Conservation (phyloP, 2,329 filamentous ascomycete genomes). For the Falciphora oryzae region DNA sequence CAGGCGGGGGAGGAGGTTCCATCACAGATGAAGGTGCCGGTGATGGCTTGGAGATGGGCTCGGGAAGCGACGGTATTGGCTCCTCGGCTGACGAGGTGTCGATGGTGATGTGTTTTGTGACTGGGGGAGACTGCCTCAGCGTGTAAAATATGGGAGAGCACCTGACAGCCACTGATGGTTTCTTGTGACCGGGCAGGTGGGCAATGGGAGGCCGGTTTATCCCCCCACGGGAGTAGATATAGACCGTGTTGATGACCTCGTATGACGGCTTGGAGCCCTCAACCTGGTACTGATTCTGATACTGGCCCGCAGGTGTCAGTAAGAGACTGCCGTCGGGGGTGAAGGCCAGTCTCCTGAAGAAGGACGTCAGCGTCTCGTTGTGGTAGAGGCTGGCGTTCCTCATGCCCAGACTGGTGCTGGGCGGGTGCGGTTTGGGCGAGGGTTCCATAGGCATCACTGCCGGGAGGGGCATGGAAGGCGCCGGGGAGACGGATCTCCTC, state of each 20-base stretch:
- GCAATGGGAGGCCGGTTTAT: conserved; percentile 96
- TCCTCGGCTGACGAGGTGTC: conserved; percentile 89
- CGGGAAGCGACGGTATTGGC: conserved; percentile 74
- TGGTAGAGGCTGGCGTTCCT: conserved; percentile 89
- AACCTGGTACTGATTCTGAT: conserved; percentile 68
- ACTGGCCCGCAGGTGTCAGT: conserved; percentile 92
- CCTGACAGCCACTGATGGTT: conserved; percentile 90
- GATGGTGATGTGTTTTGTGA: conserved; percentile 85
- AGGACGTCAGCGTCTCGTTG: conserved; percentile 94
- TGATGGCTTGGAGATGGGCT: conserved; percentile 64
- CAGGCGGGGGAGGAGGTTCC: conserved; percentile 67
- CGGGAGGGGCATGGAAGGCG: conserved; percentile 86
- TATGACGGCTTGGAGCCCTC: conserved; percentile 65
- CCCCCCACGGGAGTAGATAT: conserved; percentile 93
- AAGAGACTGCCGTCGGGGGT: conserved; percentile 91
- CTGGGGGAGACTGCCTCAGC: conserved; percentile 59
- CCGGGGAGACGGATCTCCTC: conserved; percentile 84
- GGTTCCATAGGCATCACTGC: conserved; percentile 92
- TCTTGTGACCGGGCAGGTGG: conserved; percentile 94
- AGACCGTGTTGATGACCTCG: conserved; percentile 93
- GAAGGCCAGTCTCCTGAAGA: conserved; percentile 90
- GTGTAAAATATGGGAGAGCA: conserved; percentile 90
- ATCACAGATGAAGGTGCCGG: conserved; percentile 55
- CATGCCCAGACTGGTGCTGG: conserved; percentile 53
- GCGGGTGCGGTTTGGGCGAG: conserved; percentile 69